Evolutionary conservation across 768 basidiomycete species (phyloP), one percentile per base, ranked within the genome.

Genomic region (Agaricus sinodeliciosus): DNA sequence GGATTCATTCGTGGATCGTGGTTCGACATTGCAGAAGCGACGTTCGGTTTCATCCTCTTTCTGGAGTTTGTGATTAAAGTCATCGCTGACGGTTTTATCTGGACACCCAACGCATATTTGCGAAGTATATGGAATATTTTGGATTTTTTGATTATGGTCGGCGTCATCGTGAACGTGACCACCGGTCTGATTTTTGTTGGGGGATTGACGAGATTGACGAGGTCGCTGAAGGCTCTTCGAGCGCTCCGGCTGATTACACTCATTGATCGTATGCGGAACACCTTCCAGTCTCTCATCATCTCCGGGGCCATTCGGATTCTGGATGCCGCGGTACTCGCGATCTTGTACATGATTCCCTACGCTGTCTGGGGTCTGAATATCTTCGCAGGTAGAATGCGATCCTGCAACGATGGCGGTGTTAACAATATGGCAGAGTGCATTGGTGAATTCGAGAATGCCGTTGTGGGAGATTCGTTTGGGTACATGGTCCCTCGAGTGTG

Each of bases 331-430:
- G 67, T 95, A 44, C 81, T 97, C 13, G 91, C 94, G 48, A 80
- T 94, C 42, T 77, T 97, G 47, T 93, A 92, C 65, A 87, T 93
- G 81, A 89, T 93, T 58, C 90, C 90, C 0, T 93, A 90, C 62
- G 90, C 92, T 15, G 84, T 94, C 8, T 94, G 92, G 92, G 93
- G 94, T 9, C 78, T 90, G 46, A 96, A 93, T 62, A 90, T 97
- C 65, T 97, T 97, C 68, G 74, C 83, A 2, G 94, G 92, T 13
- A 69, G 82, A 54, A 83, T 93, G 73, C 93, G 86, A 65, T 65
- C 69, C 27, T 98, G 95, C 73, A 97, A 91, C 63, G 92, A 97
- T 60, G 63, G 51, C 18, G 67, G 58, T 45, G 78, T 71, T 1
- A 58, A 69, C 26, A 87, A 84, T 1, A 73, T 83, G 22, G 61